Base-by-base conservation (phyloP, 192 early-diverging fungal genomes). In the Chytriomyces confervae region DNA sequence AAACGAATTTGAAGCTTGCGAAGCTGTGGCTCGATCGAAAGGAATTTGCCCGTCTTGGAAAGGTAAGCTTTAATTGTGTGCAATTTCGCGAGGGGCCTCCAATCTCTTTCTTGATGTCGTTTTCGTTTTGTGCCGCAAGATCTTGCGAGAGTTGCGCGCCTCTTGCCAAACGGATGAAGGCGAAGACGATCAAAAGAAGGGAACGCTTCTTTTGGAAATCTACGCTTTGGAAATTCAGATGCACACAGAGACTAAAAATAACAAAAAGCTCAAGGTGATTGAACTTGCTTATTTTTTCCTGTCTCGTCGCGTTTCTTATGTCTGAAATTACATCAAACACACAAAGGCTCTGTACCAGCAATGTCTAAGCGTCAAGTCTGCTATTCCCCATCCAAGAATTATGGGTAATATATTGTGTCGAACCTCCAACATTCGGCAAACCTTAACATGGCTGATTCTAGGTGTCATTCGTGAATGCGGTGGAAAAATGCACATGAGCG, bases 401-500 rank as follows among this genome's bases (percentile, higher is more conserved):
- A 96, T 97, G 95, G 96, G 85, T 81, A 53, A 0, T 50, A 4
- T 36, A 36, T 57, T 20, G 53, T 57, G 20, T 50, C 3, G 27
- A 68, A 4, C 27, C 7, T 78, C 23, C 20, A 23, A 24, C 50
- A 11, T 60, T 61, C 7, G 66, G 20, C 24, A 72, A 23, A 13
- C 27, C 36, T 16, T 71, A 10, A 9, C 61, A 20, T 7, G 50
- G 57, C 20, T 50, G 51, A 7, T 69, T 46, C 8, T 18, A 81
- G 85, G 96, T 48, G 91, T 96, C 29, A 97, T 99, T 80, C 91
- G 94, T 61, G 96, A 97, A 86, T 97, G 95, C 79, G 97, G 96
- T 44, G 97, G 97, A 27, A 99, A 97, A 77, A 96, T 99, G 94
- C 93, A 95, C 82, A 97, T 99, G 96, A 86, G 86, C 64, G 97